Base-by-base conservation (phyloP, 1,284 basidiomycete species). In the Moesziomyces sp. region DNA sequence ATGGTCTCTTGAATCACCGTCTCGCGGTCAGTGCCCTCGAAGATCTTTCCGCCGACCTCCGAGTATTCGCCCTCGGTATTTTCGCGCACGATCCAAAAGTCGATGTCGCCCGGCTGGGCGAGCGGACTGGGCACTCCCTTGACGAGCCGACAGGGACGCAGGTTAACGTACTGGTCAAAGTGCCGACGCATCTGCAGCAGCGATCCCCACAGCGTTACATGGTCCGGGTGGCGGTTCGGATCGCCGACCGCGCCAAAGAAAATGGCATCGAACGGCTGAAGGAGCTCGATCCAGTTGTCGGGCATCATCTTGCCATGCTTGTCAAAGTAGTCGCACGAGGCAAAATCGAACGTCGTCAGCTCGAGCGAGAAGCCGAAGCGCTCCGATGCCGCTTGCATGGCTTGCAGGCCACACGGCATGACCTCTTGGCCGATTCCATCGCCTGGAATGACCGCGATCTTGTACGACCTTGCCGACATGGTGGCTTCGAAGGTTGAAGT, bases 41-140 rank as follows among this genome's bases (percentile, higher is more conserved):
- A 84, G 45, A 85, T 85, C 52, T 82, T 77, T 4, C 88, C 87
- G 24, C 88, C 88, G 24, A 88, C 86, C 6, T 87, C 87, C 5
- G 86, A 86, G 76, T 88, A 88, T 74, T 88, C 87, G 42, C 88
- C 88, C 76, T 89, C 88, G n/a, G 86, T 87, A 68, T 89, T 89
- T 81, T 89, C 88, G 48, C 88, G 84, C 3, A 85, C 76, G 52
- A 89, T 87, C 61, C 87, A 84, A 77, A 88, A 89, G 75, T 89
- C 88, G 52, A 88, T 84, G 35, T 85, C 78, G 7, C 85, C 84
- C 1, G 81, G 80, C 28, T 76, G 63, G 16, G 77, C 73, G 24
- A 88, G 82, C 1, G 87, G 88, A 14, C 86, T 87, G 1, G 83
- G 79, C 24, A 88, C 87, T 3, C 88, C 88, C n/a, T 85, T 85